A percentile compares a stretch with the other conserved stretches of the same genome.
Conservation (phyloP, 345 rosid species). For the Rhodamnia argentea region DNA sequence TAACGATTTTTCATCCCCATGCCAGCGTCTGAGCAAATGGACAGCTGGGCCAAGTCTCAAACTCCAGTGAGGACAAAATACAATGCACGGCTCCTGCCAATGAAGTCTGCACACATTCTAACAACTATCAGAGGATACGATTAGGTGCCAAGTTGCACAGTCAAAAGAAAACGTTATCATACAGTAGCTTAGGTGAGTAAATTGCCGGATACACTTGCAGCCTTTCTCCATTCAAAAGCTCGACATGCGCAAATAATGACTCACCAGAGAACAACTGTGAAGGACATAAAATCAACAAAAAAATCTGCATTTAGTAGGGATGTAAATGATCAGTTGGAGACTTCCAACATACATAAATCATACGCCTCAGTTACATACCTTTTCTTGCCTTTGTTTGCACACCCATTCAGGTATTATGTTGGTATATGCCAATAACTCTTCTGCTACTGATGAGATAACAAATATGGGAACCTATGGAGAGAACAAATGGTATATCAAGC, state of each 20-base stretch:
- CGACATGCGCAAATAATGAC: slow-evolving; percentile 53
- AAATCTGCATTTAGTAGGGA: background rate
- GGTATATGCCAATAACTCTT: slow-evolving; percentile 64
- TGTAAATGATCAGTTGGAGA: background rate
- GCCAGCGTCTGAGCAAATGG: slow-evolving; percentile 73
- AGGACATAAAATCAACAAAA: background rate
- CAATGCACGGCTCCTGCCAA: slow-evolving; percentile 85
- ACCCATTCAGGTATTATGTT: slow-evolving; percentile 83
- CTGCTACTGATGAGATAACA: slow-evolving; percentile 65
- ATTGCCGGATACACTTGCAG: slow-evolving; percentile 60
- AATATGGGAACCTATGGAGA: slow-evolving; percentile 63
- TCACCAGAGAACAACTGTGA: slow-evolving; percentile 78
- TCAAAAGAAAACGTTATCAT: slow-evolving; percentile 11
- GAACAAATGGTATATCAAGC: background rate
- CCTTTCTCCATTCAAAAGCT: slow-evolving; percentile 49
- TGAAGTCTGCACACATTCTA: slow-evolving; percentile 30
- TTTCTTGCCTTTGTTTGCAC: slow-evolving; percentile 65
- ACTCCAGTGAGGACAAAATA: slow-evolving; percentile 74
- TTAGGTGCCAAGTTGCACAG: background rate
- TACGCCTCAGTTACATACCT: slow-evolving; percentile 24
- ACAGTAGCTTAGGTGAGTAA: slow-evolving; percentile 69
- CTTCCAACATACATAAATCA: background rate
- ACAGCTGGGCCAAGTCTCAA: slow-evolving; percentile 75
- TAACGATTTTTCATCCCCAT: slow-evolving; percentile 50
- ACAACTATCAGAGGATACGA: background rate